Conservation (phyloP, 306 rosid species). For the Carpinus fangiana region DNA sequence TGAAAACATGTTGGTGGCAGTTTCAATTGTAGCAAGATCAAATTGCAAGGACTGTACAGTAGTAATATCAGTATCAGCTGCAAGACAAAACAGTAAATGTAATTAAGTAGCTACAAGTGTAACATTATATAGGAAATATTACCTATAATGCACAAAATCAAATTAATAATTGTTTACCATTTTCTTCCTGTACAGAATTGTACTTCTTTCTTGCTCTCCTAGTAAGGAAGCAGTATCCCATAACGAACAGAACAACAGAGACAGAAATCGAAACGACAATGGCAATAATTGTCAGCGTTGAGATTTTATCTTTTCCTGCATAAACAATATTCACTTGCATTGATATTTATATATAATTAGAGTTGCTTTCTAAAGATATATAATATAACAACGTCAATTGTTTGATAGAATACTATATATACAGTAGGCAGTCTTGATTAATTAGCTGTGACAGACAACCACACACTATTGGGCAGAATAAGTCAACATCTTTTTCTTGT, state of each 20-base stretch:
- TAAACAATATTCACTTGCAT: not conserved
- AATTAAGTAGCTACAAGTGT: not conserved
- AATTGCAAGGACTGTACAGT: constrained; percentile 9
- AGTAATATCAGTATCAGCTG: not conserved
- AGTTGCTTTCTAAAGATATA: not conserved
- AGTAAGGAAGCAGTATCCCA: not conserved
- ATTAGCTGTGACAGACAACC: too few relatives aligned
- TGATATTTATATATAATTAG: not conserved
- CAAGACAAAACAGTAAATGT: not conserved
- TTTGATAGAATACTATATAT: not conserved
- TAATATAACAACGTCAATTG: not conserved
- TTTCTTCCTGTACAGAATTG: not conserved
- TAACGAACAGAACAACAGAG: not conserved
- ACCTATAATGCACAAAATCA: not conserved
- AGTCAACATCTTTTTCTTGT: too few relatives aligned
- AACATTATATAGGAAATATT: not conserved
- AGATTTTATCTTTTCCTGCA: not conserved
- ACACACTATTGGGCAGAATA: too few relatives aligned
- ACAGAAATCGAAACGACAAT: not conserved
- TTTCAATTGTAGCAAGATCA: constrained; percentile 12
- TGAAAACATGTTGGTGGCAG: constrained; percentile 33
- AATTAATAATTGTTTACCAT: not conserved
- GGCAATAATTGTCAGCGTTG: not conserved
- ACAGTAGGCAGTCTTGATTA: too few relatives aligned
- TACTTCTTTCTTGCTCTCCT: not conserved